These are phyloP conservation scores for Chaetomium olivaceum DNA, from an alignment of 2,329 filamentous ascomycete species.

Conservation along the genomic window DNA sequence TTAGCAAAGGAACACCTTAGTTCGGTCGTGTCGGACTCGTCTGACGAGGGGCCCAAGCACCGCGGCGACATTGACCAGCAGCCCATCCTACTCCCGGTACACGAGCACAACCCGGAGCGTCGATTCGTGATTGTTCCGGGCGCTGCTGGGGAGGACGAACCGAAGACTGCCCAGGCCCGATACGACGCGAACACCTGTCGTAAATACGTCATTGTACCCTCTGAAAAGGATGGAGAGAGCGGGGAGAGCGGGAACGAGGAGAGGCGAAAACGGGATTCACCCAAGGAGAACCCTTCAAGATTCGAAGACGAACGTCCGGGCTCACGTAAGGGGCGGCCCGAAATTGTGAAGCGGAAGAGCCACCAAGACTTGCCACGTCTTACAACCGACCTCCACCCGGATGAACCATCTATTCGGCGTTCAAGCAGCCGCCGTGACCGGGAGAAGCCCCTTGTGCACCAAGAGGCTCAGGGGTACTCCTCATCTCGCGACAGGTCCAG, in stretches of 20 bases:
- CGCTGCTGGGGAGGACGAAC: constrained; percentile 28
- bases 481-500: constrained; percentile 32
- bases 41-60: constrained; percentile 58
- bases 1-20: constrained; percentile 60
- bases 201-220: constrained; percentile 40
- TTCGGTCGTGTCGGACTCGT: constrained; percentile 37
- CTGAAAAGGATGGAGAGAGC: constrained; percentile 30
- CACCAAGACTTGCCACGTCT: constrained; percentile 48
- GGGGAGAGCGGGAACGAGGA: constrained; percentile 27
- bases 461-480: constrained; percentile 39
- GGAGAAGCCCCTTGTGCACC: constrained; percentile 29
- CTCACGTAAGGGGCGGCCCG: constrained; percentile 34
- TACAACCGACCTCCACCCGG: constrained; percentile 44
- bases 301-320: constrained; percentile 34
- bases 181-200: constrained; percentile 48
- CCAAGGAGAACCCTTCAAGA: constrained; percentile 35
- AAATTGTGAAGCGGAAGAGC: constrained; percentile 39
- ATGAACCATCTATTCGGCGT: constrained; percentile 27
- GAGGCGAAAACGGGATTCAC: constrained; percentile 28
- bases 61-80: constrained; percentile 69
- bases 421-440: constrained; percentile 29
- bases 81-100: constrained; percentile 65
- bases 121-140: constrained; percentile 62
- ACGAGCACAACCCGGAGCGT: constrained; percentile 61
- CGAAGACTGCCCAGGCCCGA: constrained; percentile 24